Base-by-base conservation (phyloP, 2,329 filamentous ascomycete species). In the Botrytis tulipae region DNA sequence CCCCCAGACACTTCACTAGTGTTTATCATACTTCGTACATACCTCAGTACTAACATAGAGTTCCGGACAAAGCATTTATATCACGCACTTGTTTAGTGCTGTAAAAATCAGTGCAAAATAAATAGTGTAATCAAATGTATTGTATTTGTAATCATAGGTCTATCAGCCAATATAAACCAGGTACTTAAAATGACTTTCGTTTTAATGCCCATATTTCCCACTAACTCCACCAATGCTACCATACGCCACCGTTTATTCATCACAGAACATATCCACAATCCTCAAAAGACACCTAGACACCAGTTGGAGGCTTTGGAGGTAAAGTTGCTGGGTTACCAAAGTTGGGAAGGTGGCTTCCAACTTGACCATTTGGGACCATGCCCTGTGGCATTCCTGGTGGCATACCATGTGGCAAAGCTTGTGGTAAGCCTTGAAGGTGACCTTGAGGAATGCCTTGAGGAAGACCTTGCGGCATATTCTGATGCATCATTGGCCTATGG, bases 251-350 rank as follows among this genome's bases (percentile, higher is more conserved):
- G 73, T 75, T 74, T 76, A 73, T 75, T 78, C 72, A 78, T 78
- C 75, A 79, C 77, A 78, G 75, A 76, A 78, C 54, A 72, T 71
- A 73, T 72, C 60, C 74, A 72, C 48, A 69, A 71, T 35, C 71
- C 68, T 75, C 73, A 76, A 44, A 54, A 72, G 72, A 73, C 40
- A 62, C 57, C 54, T 79, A 82, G 78, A 80, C 76, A 69, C 79
- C 79, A 65, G 86, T 84, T 59, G 87, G 86, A 51, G 87, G 87
- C 77, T 88, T 88, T 16, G 86, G 84, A 65, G 87, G 87, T 61
- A 89, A 81, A 69, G 86, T 86, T 25, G 86, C 82, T 8, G 86
- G 85, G 46, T 86, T 86, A 44, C 86, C 87, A 81, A 86, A 88
- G 76, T 88, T 88, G n/a, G 86, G 85, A 71, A 88, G 86, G 76